These are phyloP conservation scores for Leptomonas pyrrhocoris DNA, from an alignment of 208 protist genomes.

Conservation along the genomic window DNA sequence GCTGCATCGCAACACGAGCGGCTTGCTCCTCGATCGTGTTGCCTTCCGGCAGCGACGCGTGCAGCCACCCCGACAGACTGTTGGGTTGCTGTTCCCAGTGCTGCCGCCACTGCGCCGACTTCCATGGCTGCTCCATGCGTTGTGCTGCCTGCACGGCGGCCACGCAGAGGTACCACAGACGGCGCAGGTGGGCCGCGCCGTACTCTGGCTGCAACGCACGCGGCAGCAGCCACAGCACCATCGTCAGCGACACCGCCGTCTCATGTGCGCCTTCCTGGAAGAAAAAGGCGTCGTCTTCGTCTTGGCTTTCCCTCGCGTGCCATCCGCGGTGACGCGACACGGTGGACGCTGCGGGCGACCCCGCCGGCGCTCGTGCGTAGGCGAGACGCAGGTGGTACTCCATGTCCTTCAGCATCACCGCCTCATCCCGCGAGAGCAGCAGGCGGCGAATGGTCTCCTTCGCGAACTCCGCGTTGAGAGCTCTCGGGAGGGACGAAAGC, in stretches of 20 bases:
- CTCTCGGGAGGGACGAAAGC: slow-evolving; percentile 8
- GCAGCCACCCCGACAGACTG: slow-evolving; percentile 39
- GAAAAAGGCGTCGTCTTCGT: no score
- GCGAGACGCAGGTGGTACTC: slow-evolving; percentile 24
- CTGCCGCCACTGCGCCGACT: slow-evolving; percentile 31
- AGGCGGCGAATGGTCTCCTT: slow-evolving; percentile 26
- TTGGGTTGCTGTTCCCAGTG: slow-evolving; percentile 42
- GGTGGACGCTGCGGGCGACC: neutral
- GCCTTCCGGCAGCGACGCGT: slow-evolving; percentile 26
- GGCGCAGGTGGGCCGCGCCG: slow-evolving; percentile 40
- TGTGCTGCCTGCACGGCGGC: slow-evolving; percentile 22
- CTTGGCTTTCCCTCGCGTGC: no score
- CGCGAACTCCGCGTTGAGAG: slow-evolving; percentile 21
- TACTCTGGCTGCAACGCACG: slow-evolving; percentile 48
- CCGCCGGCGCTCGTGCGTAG: slow-evolving; percentile 13
- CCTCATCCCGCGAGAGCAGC: slow-evolving; percentile 24
- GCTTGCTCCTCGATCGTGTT: slow-evolving; percentile 34
- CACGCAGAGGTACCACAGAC: slow-evolving; percentile 44
- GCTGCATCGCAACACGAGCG: slow-evolving; percentile 23
- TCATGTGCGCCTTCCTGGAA: slow-evolving; percentile 6
- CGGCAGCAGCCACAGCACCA: slow-evolving; percentile 51
- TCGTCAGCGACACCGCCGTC: slow-evolving; percentile 20
- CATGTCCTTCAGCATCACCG: slow-evolving; percentile 36
- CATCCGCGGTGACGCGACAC: no score
- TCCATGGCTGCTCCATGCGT: slow-evolving; percentile 24